Conservation (phyloP, 805 yeast genomes). For the Candida nitratophila region DNA sequence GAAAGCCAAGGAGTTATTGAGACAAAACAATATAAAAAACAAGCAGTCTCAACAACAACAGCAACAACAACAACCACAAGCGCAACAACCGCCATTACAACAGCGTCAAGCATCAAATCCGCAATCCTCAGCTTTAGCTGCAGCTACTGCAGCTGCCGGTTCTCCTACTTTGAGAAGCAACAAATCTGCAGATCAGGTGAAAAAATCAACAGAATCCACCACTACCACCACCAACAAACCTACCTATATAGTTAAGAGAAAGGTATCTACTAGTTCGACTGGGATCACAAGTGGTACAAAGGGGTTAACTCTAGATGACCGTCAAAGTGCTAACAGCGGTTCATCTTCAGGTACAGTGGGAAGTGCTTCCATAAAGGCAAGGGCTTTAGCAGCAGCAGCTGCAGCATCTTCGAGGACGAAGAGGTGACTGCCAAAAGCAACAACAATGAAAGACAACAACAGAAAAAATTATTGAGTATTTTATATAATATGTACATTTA, state of each 20-base stretch:
- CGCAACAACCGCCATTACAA: neutral
- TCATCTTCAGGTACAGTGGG: neutral
- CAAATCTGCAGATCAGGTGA: neutral
- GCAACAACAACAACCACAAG: conserved; percentile 1
- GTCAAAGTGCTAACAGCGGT: no score
- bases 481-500: no score
- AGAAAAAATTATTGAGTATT: no score
- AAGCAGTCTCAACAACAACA: neutral
- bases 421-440: no score
- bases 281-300: neutral
- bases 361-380: neutral
- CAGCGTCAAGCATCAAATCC: neutral
- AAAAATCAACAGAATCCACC: no score
- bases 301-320: neutral
- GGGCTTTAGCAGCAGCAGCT: neutral
- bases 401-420: no score
- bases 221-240: neutral
- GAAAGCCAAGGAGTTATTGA: conserved; percentile 52
- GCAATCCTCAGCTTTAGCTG: neutral
- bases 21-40: conserved; percentile 18
- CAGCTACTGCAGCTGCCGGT: neutral
- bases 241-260: neutral
- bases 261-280: neutral
- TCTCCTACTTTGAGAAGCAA: neutral
- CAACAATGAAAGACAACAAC: no score